A percentile compares a stretch with the other conserved stretches of the same genome.
phyloP scores from a whole-genome alignment of 2,329 filamentous ascomycete genomes.

The Aaosphaeria arxii region DNA sequence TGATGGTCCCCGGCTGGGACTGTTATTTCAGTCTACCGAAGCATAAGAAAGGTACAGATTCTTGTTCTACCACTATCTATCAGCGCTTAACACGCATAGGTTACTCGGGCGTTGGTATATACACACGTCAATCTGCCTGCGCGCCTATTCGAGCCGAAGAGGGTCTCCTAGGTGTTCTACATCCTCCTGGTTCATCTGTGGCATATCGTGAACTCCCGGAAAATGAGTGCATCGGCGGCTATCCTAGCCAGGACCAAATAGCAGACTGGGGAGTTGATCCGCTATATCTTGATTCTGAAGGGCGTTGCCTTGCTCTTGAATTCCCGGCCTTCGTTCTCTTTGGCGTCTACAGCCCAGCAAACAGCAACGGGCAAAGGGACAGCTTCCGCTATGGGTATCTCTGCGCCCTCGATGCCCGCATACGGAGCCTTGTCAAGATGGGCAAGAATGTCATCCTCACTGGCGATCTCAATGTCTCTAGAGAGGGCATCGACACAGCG shows the following conservation, averaged over 20 bases:
- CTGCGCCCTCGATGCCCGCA: conserved; percentile 73
- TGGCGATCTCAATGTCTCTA: conserved; percentile 82
- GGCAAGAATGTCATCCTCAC: conserved; percentile 84
- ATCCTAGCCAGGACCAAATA: conserved; percentile 70
- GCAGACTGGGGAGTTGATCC: conserved; percentile 61
- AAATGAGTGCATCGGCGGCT: conserved; percentile 81
- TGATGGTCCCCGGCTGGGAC: conserved; percentile 91
- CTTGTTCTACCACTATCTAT: conserved; percentile 5
- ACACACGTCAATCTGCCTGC: conserved; percentile 84
- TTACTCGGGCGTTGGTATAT: conserved; percentile 93
- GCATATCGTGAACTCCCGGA: conserved; percentile 72
- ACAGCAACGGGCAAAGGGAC: conserved; percentile 77
- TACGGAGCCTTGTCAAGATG: conserved; percentile 75
- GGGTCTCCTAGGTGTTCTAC: conserved; percentile 81
- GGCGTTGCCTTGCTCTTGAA: conserved; percentile 84
- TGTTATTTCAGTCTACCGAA: conserved; percentile 92
- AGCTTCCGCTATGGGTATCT: conserved; percentile 81
- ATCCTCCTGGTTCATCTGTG: conserved; percentile 66
- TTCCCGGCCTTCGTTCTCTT: conserved; percentile 94
- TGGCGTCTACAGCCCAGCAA: conserved; percentile 88
- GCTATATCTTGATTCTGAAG: conserved; percentile 78
- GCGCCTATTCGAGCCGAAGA: conserved; percentile 88
- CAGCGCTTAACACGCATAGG: conserved; percentile 52
- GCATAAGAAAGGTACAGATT: conserved; percentile 76
- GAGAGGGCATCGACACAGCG: conserved; percentile 70